Evolutionary conservation across 2,329 filamentous ascomycete species (phyloP).

Genomic region (Aspergillus pseudoviridinutans): DNA sequence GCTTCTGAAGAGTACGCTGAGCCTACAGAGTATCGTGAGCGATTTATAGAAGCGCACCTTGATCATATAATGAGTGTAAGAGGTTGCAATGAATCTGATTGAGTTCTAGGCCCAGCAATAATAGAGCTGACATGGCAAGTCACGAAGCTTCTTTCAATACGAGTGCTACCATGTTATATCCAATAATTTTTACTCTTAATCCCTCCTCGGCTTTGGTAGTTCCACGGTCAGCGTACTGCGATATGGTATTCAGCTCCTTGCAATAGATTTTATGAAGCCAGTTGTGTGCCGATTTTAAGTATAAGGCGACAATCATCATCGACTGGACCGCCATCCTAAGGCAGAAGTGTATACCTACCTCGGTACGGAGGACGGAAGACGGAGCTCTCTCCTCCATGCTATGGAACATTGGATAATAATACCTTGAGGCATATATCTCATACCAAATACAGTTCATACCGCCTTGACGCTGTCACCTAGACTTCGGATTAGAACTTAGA

Average conservation of each 20-base stretch:
- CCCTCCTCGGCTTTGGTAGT: background rate
- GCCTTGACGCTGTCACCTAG: background rate
- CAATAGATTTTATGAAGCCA: background rate
- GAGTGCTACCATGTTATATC: background rate
- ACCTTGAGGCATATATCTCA: background rate
- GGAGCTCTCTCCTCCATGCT: background rate
- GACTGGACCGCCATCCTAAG: background rate
- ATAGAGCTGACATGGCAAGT: background rate
- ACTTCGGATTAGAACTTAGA: background rate
- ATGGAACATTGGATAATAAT: background rate
- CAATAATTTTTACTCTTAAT: too few species aligned
- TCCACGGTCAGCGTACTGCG: background rate
- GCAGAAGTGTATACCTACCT: background rate
- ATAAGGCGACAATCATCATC: background rate
- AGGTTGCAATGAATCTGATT: background rate
- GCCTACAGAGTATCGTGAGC: too few species aligned
- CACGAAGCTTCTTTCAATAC: background rate
- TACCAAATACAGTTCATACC: background rate
- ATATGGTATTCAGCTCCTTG: background rate
- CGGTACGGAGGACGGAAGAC: background rate
- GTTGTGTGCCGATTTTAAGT: background rate
- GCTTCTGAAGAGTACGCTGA: background rate
- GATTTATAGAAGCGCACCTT: background rate
- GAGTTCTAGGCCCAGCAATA: background rate
- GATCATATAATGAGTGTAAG: background rate